A percentile compares a stretch with the other conserved stretches of the same genome.
phyloP scores from a whole-genome alignment of 805 yeast genomes.

The Starmerella bombi region DNA sequence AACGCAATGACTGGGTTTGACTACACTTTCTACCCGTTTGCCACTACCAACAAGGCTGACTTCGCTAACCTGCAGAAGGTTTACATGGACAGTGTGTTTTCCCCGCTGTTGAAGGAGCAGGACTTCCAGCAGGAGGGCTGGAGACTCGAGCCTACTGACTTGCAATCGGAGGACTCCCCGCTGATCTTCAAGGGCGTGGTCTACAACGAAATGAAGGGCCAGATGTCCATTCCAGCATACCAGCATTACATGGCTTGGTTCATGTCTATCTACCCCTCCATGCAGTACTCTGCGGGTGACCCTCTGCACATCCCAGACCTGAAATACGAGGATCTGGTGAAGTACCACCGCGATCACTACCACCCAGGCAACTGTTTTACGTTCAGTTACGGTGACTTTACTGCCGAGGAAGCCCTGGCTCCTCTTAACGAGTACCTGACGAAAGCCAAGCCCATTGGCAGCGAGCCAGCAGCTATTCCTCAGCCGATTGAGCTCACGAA shows the following conservation, averaged over 20 bases:
- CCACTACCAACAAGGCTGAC: constrained; percentile 79
- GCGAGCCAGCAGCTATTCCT: constrained; percentile 9
- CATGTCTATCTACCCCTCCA: constrained; percentile 67
- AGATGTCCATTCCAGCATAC: constrained; percentile 77
- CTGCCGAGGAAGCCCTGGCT: constrained; percentile 17
- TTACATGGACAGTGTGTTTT: constrained; percentile 74
- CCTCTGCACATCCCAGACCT: constrained; percentile 67
- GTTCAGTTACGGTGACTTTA: constrained; percentile 71
- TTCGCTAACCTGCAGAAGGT: constrained; percentile 73
- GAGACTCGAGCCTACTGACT: constrained; percentile 75
- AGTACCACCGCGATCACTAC: constrained; percentile 62
- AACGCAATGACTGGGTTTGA: constrained; percentile 98
- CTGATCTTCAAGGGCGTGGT: constrained; percentile 86
- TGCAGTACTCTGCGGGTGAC: constrained; percentile 90
- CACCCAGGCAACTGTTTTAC: constrained; percentile 85
- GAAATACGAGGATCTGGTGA: constrained; percentile 57
- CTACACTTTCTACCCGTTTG: constrained; percentile 89
- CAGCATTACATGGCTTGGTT: constrained; percentile 73
- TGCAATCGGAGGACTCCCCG: constrained; percentile 33
- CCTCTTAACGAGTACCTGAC: constrained; percentile 19
- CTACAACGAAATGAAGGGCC: constrained; percentile 97
- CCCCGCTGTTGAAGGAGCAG: constrained; percentile 60
- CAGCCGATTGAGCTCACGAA: constrained; percentile 37
- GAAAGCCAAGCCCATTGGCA: constrained; percentile 1
- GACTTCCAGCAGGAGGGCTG: constrained; percentile 96